phyloP scores from a whole-genome alignment of 768 basidiomycete genomes.

The Tricholoma hemisulphureum region DNA sequence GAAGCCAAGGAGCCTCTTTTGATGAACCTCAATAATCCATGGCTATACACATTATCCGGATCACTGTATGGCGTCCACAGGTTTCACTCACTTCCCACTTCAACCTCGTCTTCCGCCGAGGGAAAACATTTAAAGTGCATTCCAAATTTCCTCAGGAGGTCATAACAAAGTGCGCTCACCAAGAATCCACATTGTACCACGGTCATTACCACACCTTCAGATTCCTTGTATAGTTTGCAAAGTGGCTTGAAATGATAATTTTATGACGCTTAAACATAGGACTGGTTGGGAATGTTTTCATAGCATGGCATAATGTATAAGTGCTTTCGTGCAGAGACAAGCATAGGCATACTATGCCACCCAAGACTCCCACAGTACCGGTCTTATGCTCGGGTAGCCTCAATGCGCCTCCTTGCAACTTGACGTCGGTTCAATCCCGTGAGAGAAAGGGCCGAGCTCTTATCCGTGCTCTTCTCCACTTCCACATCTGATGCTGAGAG shows the following conservation, averaged over 20 bases:
- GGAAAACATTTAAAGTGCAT: background rate
- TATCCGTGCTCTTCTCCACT: constrained; percentile 92
- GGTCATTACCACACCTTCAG: background rate
- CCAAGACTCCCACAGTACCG: constrained; percentile 7
- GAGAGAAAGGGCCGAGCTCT: constrained; percentile 51
- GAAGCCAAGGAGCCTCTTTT: constrained; percentile 12
- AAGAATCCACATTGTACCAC: background rate
- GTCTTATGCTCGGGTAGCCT: constrained; percentile 66
- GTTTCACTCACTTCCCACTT: background rate
- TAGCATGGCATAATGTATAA: constrained; percentile 22
- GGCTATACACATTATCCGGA: background rate
- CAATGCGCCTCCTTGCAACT: constrained; percentile 83
- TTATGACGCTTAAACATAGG: background rate
- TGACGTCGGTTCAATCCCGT: constrained; percentile 81
- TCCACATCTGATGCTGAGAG: constrained; percentile 74
- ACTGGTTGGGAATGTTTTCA: background rate
- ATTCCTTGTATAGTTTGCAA: background rate
- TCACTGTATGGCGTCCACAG: background rate
- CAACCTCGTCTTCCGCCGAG: background rate
- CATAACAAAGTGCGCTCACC: background rate
- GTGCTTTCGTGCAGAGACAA: constrained; percentile 22
- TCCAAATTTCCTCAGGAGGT: background rate
- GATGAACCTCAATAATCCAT: background rate
- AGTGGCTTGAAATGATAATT: background rate
- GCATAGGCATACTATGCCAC: constrained; percentile 20